Percentiles rank a stretch among this genome's conserved stretches.
Evolutionary conservation across 1,139 yeast species (phyloP).

Genomic region (Pichia sp.): DNA sequence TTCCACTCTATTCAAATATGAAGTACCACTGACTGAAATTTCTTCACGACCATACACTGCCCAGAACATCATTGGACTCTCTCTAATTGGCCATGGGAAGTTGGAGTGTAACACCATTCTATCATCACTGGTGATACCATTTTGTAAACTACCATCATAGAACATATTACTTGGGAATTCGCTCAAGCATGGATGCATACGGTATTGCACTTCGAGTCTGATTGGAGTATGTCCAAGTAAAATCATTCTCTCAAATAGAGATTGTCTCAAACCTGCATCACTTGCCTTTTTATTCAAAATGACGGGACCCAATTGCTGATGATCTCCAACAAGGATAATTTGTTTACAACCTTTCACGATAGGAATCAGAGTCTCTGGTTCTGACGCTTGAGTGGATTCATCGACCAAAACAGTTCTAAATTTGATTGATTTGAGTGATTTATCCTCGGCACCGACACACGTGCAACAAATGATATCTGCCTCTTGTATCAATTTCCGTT

Average conservation of each 20-base stretch:
- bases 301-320: constrained; percentile 91
- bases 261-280: constrained; percentile 79
- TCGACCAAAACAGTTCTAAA: constrained; percentile 82
- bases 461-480: constrained; percentile 87
- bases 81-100: constrained; percentile 87
- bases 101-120: constrained; percentile 47
- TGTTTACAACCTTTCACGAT: constrained; percentile 86
- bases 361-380: constrained; percentile 87
- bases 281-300: constrained; percentile 74
- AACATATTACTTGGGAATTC: constrained; percentile 91
- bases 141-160: constrained; percentile 87
- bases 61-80: constrained; percentile 94
- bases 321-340: constrained; percentile 88
- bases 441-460: constrained; percentile 89
- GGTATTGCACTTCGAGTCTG: constrained; percentile 83
- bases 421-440: constrained; percentile 42
- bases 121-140: constrained; percentile 78
- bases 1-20: constrained; percentile 83
- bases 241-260: constrained; percentile 79
- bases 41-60: constrained; percentile 87
- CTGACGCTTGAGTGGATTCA: constrained; percentile 92
- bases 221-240: constrained; percentile 83
- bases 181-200: constrained; percentile 88
- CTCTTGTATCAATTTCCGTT: constrained; percentile 41
- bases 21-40: constrained; percentile 73